Evolutionary conservation across 2,329 filamentous ascomycete genomes (phyloP).

Genomic region (Juglanconis sp.): DNA sequence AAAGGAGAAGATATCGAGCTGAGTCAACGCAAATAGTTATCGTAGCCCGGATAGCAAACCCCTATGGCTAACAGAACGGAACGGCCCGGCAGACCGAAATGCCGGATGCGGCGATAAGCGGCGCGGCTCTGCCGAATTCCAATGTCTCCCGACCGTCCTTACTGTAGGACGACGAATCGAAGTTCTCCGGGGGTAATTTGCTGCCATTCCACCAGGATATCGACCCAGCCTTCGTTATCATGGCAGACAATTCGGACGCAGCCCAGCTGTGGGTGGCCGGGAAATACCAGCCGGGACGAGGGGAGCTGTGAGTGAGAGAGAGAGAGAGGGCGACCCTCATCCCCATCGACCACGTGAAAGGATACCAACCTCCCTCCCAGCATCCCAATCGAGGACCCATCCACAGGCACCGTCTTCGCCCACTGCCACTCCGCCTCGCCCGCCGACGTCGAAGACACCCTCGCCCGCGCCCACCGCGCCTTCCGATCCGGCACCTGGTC

Average conservation of each 20-base stretch:
- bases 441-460: constrained; percentile 39
- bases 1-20: no score
- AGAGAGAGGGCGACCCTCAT: background rate
- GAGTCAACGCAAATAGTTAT: no score
- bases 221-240: background rate
- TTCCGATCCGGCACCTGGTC: constrained; percentile 57
- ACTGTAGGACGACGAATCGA: no score
- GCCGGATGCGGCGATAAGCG: background rate
- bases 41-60: no score
- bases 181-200: background rate
- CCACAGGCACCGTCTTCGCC: constrained; percentile 26
- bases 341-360: background rate
- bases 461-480: constrained; percentile 39
- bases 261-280: constrained; percentile 22
- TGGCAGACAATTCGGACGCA: background rate
- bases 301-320: constrained; percentile 19
- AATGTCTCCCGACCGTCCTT: background rate
- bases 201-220: background rate
- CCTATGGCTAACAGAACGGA: no score
- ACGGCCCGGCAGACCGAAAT: background rate
- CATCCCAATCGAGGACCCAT: constrained; percentile 26
- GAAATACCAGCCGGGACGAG: constrained; percentile 16
- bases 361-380: constrained; percentile 8
- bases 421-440: constrained; percentile 42
- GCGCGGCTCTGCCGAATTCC: background rate